These are phyloP conservation scores for Monilinia laxa DNA, from an alignment of 2,329 filamentous ascomycete genomes.

Conservation along the genomic window DNA sequence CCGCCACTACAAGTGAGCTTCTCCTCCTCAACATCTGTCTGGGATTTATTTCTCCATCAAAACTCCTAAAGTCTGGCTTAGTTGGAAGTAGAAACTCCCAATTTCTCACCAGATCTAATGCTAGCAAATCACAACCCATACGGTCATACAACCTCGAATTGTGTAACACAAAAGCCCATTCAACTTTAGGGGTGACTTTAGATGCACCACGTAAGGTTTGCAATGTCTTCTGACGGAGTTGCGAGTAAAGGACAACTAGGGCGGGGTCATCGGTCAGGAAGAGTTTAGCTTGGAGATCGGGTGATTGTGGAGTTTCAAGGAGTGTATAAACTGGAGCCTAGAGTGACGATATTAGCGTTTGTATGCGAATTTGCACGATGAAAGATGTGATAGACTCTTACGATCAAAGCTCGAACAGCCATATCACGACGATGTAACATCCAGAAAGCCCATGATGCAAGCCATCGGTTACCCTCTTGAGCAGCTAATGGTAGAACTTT, in stretches of 20 bases:
- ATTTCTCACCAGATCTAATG: conserved; percentile 74
- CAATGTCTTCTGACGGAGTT: conserved; percentile 76
- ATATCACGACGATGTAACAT: conserved; percentile 79
- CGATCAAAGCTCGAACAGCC: conserved; percentile 79
- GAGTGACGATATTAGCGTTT: background rate
- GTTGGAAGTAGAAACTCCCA: conserved; percentile 73
- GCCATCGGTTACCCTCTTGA: conserved; percentile 83
- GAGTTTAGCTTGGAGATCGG: conserved; percentile 70
- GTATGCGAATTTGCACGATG: conserved; percentile 20
- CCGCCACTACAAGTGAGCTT: conserved; percentile 77
- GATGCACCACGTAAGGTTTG: conserved; percentile 84
- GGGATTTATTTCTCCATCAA: conserved; percentile 35
- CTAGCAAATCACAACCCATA: conserved; percentile 91
- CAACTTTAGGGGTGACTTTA: conserved; percentile 72
- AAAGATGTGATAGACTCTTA: conserved; percentile 46
- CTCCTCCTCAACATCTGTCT: conserved; percentile 67
- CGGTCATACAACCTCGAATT: conserved; percentile 81
- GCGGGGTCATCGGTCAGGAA: conserved; percentile 91
- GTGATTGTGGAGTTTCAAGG: conserved; percentile 64
- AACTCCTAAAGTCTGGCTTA: conserved; percentile 46
- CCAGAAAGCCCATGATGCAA: conserved; percentile 95
- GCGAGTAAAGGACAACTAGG: conserved; percentile 80
- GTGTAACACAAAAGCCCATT: conserved; percentile 87
- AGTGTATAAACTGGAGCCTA: conserved; percentile 77
- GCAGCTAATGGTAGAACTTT: conserved; percentile 76